Evolutionary conservation across 805 yeast species (phyloP).

Genomic region (Metschnikowia koreensis): DNA sequence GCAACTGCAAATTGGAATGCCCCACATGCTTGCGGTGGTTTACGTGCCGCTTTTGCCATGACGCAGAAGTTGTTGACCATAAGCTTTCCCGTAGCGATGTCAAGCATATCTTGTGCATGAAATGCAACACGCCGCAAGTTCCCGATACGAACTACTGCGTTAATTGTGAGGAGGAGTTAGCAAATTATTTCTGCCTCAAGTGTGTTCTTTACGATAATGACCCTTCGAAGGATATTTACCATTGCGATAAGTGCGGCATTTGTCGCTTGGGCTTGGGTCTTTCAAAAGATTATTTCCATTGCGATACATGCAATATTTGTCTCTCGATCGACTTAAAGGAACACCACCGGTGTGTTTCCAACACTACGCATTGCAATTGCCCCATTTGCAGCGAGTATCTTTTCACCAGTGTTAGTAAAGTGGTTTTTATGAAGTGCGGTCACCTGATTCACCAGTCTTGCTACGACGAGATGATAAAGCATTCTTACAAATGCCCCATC

Average conservation of each 20-base stretch:
- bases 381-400: slow-evolving; percentile 91
- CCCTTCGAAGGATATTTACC: slow-evolving; percentile 75
- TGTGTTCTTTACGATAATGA: slow-evolving; percentile 87
- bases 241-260: slow-evolving; percentile 90
- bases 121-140: slow-evolving; percentile 69
- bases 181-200: slow-evolving; percentile 70
- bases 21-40: slow-evolving; percentile 71
- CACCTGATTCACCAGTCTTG: slow-evolving; percentile 90
- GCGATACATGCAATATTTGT: slow-evolving; percentile 87
- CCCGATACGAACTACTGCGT: slow-evolving; percentile 67
- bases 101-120: slow-evolving; percentile 75
- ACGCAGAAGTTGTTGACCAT: slow-evolving; percentile 55
- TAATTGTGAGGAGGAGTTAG: slow-evolving; percentile 64
- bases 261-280: slow-evolving; percentile 88
- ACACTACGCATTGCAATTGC: slow-evolving; percentile 87
- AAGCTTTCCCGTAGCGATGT: slow-evolving; percentile 56
- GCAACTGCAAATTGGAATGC: slow-evolving; percentile 84
- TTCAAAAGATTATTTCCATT: slow-evolving; percentile 88
- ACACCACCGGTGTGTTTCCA: slow-evolving; percentile 79
- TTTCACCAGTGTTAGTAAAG: slow-evolving; percentile 77
- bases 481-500: slow-evolving; percentile 86
- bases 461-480: slow-evolving; percentile 76
- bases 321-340: slow-evolving; percentile 73
- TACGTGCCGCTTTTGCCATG: slow-evolving; percentile 85
- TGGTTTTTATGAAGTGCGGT: slow-evolving; percentile 91